Conservation (phyloP, 345 rosid species). For the Camelina laxa region DNA sequence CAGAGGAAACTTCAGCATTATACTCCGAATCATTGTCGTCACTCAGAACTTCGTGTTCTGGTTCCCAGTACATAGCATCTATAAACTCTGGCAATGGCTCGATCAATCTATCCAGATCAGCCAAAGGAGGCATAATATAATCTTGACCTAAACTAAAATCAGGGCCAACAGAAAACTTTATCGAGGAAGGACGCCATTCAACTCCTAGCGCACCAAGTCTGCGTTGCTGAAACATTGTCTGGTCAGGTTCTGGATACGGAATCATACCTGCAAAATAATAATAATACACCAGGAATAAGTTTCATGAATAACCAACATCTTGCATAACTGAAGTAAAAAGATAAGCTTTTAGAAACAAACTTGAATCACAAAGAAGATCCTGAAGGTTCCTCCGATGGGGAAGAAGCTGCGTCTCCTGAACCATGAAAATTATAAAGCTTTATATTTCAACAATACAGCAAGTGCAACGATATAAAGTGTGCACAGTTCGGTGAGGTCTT, state of each 20-base stretch:
- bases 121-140: constrained; percentile 83
- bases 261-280: constrained; percentile 69
- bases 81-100: constrained; percentile 89
- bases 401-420: constrained; percentile 90
- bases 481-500: constrained; percentile 1
- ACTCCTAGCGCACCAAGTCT: constrained; percentile 91
- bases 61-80: constrained; percentile 95
- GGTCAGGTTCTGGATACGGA: constrained; percentile 97
- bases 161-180: constrained; percentile 76
- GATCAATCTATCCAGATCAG: constrained; percentile 77
- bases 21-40: constrained; percentile 94
- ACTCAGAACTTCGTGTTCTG: constrained; percentile 74
- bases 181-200: constrained; percentile 83
- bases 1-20: constrained; percentile 75
- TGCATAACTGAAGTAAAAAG: constrained; percentile 30
- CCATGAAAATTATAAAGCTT: constrained; percentile 37
- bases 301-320: constrained; percentile 24
- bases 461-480: constrained; percentile 15
- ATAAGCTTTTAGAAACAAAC: constrained; percentile 54
- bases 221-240: constrained; percentile 87
- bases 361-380: constrained; percentile 95
- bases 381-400: constrained; percentile 91
- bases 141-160: constrained; percentile 89
- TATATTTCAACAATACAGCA: constrained; percentile 13
- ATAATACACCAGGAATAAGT: constrained; percentile 27